Conservation (phyloP, 495 filamentous ascomycete genomes). For the Podospora conica region DNA sequence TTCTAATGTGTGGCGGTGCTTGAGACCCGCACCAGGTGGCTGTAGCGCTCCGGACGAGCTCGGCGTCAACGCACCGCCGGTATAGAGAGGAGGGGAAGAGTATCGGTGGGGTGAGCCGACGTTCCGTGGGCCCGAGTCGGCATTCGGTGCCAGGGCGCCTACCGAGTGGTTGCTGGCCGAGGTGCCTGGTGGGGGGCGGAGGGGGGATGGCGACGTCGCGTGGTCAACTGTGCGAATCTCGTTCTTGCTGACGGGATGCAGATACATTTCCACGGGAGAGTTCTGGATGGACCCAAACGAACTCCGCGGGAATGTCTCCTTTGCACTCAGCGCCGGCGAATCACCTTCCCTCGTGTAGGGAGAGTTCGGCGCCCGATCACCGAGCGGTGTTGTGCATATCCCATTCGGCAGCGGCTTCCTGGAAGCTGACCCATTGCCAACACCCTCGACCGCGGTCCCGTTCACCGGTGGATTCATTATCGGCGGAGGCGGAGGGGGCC, state of each 20-base stretch:
- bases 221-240: constrained; percentile 30
- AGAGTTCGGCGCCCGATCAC: constrained; percentile 19
- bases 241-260: constrained; percentile 27
- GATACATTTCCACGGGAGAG: constrained; percentile 29
- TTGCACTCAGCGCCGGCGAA: constrained; percentile 1
- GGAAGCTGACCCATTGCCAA: constrained; percentile 6
- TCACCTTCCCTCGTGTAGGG: constrained; percentile 4
- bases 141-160: constrained; percentile 37
- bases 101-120: constrained; percentile 54
- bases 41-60: constrained; percentile 40
- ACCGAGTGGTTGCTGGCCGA: constrained; percentile 24
- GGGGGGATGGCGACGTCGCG: constrained; percentile 8
- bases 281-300: constrained; percentile 34
- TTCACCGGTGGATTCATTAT: constrained; percentile 27
- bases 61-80: constrained; percentile 37
- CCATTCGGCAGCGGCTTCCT: constrained; percentile 20
- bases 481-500: constrained; percentile 14
- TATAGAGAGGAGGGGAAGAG: constrained; percentile 64
- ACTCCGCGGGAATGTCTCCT: constrained; percentile 12
- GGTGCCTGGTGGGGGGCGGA: background rate
- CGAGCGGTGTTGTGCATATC: constrained; percentile 12
- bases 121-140: constrained; percentile 36
- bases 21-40: constrained; percentile 45
- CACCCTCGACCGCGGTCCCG: constrained; percentile 16
- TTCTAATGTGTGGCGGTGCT: constrained; percentile 87